Evolutionary conservation across 768 basidiomycete species (phyloP).

Genomic region (Lactarius vividus): DNA sequence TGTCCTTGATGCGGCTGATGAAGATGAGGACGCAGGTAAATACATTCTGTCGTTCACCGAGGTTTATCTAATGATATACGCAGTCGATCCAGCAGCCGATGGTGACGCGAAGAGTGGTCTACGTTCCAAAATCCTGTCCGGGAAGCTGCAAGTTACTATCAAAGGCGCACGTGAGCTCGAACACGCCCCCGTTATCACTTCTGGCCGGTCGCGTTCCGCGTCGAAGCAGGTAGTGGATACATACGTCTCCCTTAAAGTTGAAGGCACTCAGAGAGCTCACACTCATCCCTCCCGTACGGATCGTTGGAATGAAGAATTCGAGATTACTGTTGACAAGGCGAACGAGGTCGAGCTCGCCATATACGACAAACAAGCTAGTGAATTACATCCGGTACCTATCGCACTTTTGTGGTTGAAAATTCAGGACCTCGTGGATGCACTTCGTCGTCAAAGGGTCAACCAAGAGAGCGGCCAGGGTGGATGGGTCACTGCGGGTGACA

Average conservation of each 20-base stretch:
- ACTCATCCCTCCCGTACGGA: constrained; percentile 93
- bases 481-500: constrained; percentile 94
- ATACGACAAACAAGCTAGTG: constrained; percentile 86
- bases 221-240: constrained; percentile 82
- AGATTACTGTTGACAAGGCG: constrained; percentile 94
- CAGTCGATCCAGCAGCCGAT: constrained; percentile 35
- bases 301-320: constrained; percentile 97
- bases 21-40: constrained; percentile 75
- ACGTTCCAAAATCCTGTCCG: constrained; percentile 90
- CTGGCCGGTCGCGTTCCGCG: constrained; percentile 66
- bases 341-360: constrained; percentile 97
- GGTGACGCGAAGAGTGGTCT: constrained; percentile 91
- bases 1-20: constrained; percentile 80
- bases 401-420: constrained; percentile 95
- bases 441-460: constrained; percentile 87
- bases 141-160: constrained; percentile 84
- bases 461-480: constrained; percentile 83
- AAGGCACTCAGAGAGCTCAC: constrained; percentile 88
- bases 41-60: constrained; percentile 15
- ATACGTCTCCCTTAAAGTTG: constrained; percentile 90
- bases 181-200: constrained; percentile 73
- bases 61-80: not conserved
- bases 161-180: constrained; percentile 93
- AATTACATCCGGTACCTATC: constrained; percentile 80
- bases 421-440: constrained; percentile 89